A percentile compares a stretch with the other conserved stretches of the same genome.
Evolutionary conservation across 768 basidiomycete genomes (phyloP).

Genomic region (Amanita muscaria): DNA sequence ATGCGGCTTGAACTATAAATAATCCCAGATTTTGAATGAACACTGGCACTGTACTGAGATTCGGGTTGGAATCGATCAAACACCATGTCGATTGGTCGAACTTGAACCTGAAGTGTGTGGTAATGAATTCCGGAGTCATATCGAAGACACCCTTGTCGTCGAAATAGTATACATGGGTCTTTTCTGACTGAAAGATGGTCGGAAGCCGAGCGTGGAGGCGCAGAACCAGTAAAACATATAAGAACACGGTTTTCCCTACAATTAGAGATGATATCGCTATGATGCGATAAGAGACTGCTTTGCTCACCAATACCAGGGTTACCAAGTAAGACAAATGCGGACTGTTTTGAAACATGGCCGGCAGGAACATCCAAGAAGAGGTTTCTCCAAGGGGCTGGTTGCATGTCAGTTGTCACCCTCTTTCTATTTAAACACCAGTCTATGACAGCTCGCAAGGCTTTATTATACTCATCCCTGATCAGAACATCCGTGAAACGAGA

Average conservation of each 20-base stretch:
- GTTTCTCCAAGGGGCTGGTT: conserved; percentile 11
- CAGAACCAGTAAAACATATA: conserved; percentile 12
- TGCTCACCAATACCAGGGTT: conserved; percentile 13
- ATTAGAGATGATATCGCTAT: conserved; percentile 2
- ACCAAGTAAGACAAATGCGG: conserved; percentile 11
- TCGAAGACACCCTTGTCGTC: conserved; percentile 10
- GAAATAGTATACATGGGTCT: conserved; percentile 10
- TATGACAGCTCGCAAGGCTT: conserved; percentile 8
- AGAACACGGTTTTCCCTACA: conserved; percentile 6
- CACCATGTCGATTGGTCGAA: conserved; percentile 10
- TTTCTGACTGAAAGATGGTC: conserved; percentile 12
- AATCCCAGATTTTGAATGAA: conserved; percentile 10
- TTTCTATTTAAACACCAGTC: conserved; percentile 8
- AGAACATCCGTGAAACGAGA: conserved; percentile 10
- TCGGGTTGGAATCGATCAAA: conserved; percentile 12
- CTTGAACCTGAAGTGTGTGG: conserved; percentile 7
- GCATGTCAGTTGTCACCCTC: conserved; percentile 9
- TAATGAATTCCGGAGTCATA: conserved; percentile 3
- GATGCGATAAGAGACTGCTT: conserved; percentile 8
- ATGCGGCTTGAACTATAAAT: conserved; percentile 13
- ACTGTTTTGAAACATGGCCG: conserved; percentile 9
- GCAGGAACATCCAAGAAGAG: conserved; percentile 3
- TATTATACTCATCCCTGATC: conserved; percentile 12
- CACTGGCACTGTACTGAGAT: conserved; percentile 6
- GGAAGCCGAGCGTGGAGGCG: conserved; percentile 11